phyloP scores from a whole-genome alignment of 129 eudicot species.

The Tagetes erecta region DNA sequence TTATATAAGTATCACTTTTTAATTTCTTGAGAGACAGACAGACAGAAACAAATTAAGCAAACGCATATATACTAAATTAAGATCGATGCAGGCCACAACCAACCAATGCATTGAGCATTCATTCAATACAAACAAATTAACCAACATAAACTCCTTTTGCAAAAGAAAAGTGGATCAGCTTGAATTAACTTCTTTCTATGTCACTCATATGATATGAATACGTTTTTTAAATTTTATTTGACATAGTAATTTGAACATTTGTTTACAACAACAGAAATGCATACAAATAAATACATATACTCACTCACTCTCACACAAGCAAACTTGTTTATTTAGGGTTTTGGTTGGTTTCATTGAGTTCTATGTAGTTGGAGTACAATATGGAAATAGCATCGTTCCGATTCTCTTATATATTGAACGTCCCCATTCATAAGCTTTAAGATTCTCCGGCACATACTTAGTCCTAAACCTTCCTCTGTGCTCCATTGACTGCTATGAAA shows the following conservation, averaged over 20 bases:
- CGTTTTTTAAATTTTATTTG: background rate
- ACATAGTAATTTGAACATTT: background rate
- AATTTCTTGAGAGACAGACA: too few relatives aligned
- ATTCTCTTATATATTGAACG: slow-evolving; percentile 86
- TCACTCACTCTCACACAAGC: background rate
- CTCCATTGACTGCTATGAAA: slow-evolving; percentile 76
- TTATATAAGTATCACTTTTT: too few relatives aligned
- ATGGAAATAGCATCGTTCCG: slow-evolving; percentile 78
- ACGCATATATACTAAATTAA: too few relatives aligned
- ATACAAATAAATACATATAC: slow-evolving; percentile 16
- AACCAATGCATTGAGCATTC: too few relatives aligned
- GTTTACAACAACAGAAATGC: slow-evolving; percentile 12
- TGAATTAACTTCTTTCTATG: background rate
- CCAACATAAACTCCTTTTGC: too few relatives aligned
- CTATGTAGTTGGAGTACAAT: slow-evolving; percentile 55
- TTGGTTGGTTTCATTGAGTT: background rate
- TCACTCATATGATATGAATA: background rate
- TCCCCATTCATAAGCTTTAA: slow-evolving; percentile 87
- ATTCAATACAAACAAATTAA: too few relatives aligned
- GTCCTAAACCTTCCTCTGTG: slow-evolving; percentile 81
- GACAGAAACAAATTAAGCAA: too few relatives aligned
- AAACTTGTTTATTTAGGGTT: slow-evolving; percentile 17
- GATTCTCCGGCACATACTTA: slow-evolving; percentile 77
- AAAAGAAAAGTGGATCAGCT: too few relatives aligned
- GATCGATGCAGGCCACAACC: too few relatives aligned